Conservation (phyloP, 2,329 filamentous ascomycete genomes). For the Ophiostoma himal-ulmi region DNA sequence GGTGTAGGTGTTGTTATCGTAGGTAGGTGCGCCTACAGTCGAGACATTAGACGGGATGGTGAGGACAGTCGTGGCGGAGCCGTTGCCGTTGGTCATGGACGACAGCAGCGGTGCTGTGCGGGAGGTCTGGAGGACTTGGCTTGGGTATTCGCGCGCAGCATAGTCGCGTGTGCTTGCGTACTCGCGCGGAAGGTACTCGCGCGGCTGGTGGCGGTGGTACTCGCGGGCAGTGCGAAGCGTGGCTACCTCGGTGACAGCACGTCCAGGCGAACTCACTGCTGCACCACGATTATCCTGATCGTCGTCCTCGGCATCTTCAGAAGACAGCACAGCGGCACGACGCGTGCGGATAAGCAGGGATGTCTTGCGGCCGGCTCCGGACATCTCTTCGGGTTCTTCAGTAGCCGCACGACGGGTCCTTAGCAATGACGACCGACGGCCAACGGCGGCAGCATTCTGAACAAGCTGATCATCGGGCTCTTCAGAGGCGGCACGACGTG, state of each 20-base stretch:
- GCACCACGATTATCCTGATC: constrained; percentile 24
- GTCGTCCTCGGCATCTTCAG: constrained; percentile 45
- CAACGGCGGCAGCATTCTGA: constrained; percentile 29
- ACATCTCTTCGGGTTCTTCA: constrained; percentile 43
- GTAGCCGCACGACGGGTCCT: constrained; percentile 37
- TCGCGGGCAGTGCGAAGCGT: constrained; percentile 34
- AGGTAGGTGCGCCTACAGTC: background rate
- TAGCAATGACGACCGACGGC: constrained; percentile 41
- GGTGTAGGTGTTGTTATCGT: constrained; percentile 15
- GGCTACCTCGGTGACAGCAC: constrained; percentile 52
- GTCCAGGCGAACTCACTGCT: constrained; percentile 50
- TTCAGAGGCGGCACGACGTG: constrained; percentile 45
- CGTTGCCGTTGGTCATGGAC: background rate
- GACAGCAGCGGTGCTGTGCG: background rate
- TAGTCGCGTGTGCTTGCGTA: constrained; percentile 22
- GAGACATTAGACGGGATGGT: constrained; percentile 10
- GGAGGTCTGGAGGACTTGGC: constrained; percentile 13
- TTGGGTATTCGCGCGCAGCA: constrained; percentile 3
- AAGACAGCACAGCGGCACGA: constrained; percentile 40
- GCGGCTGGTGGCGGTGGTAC: constrained; percentile 33
- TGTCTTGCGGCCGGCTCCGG: constrained; percentile 39
- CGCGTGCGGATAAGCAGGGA: constrained; percentile 42
- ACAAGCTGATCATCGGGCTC: constrained; percentile 37
- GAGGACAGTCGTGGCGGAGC: constrained; percentile 27
- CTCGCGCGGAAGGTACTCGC: constrained; percentile 27